These are phyloP conservation scores for Lichtheimia ramosa DNA, from an alignment of 371 early-diverging fungal species.

Conservation along the genomic window DNA sequence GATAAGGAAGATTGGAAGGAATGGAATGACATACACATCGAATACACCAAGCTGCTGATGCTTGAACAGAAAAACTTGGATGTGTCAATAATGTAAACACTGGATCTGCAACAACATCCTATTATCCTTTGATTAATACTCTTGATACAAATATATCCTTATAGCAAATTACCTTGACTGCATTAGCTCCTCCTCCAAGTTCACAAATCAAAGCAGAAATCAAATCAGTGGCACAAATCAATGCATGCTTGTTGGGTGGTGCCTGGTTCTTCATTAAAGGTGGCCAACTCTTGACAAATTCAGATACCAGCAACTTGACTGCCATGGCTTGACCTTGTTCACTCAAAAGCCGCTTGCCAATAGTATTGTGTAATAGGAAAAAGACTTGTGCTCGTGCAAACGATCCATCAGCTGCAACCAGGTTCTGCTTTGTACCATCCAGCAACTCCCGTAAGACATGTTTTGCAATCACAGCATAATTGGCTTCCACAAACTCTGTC, in stretches of 20 bases:
- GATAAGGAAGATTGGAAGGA: slow-evolving; percentile 61
- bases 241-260: slow-evolving; percentile 60
- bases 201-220: slow-evolving; percentile 72
- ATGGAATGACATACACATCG: slow-evolving; percentile 67
- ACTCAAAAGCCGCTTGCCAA: slow-evolving; percentile 69
- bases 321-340: slow-evolving; percentile 83
- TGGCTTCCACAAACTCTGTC: slow-evolving; percentile 66
- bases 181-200: slow-evolving; percentile 75
- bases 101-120: slow-evolving; percentile 66
- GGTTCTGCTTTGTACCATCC: slow-evolving; percentile 24
- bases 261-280: slow-evolving; percentile 62
- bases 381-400: slow-evolving; percentile 66
- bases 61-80: slow-evolving; percentile 72
- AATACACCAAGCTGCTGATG: slow-evolving; percentile 75
- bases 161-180: slow-evolving; percentile 54
- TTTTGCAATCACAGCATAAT: slow-evolving; percentile 70
- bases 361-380: slow-evolving; percentile 75
- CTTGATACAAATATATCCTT: too few relatives aligned
- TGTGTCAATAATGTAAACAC: slow-evolving; percentile 69
- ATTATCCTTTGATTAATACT: background rate
- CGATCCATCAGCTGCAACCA: slow-evolving; percentile 55
- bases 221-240: slow-evolving; percentile 73
- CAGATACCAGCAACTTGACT: slow-evolving; percentile 60
- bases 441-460: slow-evolving; percentile 68
- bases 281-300: slow-evolving; percentile 73